Evolutionary conservation across 371 early-diverging fungal genomes (phyloP).

Genomic region (Syncephalastrum contaminatum): DNA sequence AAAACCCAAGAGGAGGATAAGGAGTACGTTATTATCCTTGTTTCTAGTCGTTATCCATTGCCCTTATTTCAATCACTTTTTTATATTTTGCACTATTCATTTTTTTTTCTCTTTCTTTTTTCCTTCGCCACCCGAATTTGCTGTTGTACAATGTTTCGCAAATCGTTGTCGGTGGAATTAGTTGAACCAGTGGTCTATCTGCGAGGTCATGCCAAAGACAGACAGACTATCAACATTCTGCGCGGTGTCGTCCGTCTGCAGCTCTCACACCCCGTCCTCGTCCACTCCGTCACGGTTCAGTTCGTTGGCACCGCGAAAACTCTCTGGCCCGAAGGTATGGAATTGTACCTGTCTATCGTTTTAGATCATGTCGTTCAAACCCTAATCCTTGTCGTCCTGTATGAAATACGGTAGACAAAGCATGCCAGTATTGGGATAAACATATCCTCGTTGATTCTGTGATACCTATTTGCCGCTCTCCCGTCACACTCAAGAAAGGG

Average conservation of each 20-base stretch:
- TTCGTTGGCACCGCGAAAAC: constrained; percentile 43
- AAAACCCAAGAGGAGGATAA: background rate
- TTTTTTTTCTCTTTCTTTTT: constrained; percentile 15
- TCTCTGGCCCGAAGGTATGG: constrained; percentile 42
- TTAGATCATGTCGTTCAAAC: constrained; percentile 1
- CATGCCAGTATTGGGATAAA: constrained; percentile 36
- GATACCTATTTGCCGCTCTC: constrained; percentile 32
- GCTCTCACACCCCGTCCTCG: constrained; percentile 17
- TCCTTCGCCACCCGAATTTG: constrained; percentile 3
- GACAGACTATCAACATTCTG: constrained; percentile 32
- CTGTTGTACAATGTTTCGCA: constrained; percentile 28
- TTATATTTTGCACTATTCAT: constrained; percentile 3
- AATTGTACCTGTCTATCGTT: background rate
- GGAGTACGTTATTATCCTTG: background rate
- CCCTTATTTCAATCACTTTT: background rate
- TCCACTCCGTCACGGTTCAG: constrained; percentile 32
- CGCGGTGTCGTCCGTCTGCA: constrained; percentile 34
- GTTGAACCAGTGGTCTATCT: constrained; percentile 41
- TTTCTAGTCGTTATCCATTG: too few species aligned
- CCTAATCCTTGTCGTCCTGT: background rate
- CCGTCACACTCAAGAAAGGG: constrained; percentile 28
- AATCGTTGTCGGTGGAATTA: constrained; percentile 37
- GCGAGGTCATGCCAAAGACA: constrained; percentile 33
- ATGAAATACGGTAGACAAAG: constrained; percentile 7
- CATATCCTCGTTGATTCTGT: constrained; percentile 33